These are phyloP conservation scores for Uronychia binucleata DNA, from an alignment of 73 alveolate genomes.

Conservation along the genomic window DNA sequence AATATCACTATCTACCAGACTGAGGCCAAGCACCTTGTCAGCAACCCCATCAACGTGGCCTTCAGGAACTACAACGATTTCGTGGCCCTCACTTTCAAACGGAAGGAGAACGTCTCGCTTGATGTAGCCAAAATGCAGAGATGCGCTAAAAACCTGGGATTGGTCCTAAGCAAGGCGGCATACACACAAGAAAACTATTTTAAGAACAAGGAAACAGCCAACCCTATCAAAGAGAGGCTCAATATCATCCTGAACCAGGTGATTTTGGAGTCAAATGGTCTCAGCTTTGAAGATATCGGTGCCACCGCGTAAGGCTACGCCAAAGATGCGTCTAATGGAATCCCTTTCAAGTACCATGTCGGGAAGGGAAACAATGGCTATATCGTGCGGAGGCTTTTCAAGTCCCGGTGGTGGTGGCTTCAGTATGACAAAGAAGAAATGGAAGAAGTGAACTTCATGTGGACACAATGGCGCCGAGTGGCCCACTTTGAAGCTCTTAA, in stretches of 20 bases:
- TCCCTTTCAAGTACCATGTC: slow-evolving; percentile 16
- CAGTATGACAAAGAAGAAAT: slow-evolving; percentile 33
- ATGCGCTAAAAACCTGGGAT: background rate
- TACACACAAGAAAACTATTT: background rate
- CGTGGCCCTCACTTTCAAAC: background rate
- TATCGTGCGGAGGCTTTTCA: slow-evolving; percentile 29
- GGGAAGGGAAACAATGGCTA: slow-evolving; percentile 52
- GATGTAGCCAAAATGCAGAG: background rate
- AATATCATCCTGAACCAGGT: background rate
- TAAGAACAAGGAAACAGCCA: background rate
- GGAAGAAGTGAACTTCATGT: slow-evolving; percentile 52
- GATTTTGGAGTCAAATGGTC: background rate
- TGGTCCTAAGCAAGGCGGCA: background rate
- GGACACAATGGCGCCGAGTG: slow-evolving; percentile 64
- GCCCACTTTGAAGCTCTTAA: background rate
- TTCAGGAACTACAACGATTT: background rate
- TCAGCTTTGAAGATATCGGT: background rate
- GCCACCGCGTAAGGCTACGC: background rate
- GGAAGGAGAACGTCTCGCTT: background rate
- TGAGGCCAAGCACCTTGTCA: background rate
- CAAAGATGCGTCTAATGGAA: background rate
- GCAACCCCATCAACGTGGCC: background rate
- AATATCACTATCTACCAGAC: background rate
- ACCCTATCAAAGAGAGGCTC: slow-evolving; percentile 49
- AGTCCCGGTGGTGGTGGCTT: slow-evolving; percentile 63